A percentile compares a stretch with the other conserved stretches of the same genome.
phyloP scores from a whole-genome alignment of 192 early-diverging fungal species.

The Coemansia sp. region DNA sequence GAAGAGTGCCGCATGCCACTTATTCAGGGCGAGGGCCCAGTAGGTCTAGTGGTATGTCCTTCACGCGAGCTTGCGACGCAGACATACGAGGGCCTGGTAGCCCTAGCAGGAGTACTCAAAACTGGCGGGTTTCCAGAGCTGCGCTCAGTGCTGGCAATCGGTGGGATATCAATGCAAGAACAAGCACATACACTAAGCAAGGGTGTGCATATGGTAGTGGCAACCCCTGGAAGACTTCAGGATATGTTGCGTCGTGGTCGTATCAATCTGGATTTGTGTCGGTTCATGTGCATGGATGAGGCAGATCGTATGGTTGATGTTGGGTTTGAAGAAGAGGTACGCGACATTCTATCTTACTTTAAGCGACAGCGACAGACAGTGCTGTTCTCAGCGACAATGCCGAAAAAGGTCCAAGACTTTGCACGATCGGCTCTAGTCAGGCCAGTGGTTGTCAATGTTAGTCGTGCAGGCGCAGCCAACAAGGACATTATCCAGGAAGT shows the following conservation, averaged over 20 bases:
- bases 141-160: conserved; percentile 84
- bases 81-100: conserved; percentile 82
- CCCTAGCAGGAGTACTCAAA: conserved; percentile 60
- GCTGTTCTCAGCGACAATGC: conserved; percentile 96
- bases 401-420: conserved; percentile 98
- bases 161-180: conserved; percentile 91
- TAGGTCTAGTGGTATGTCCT: conserved; percentile 93
- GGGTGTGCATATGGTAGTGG: conserved; percentile 93
- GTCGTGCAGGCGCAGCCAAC: conserved; percentile 93
- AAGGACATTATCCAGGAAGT: conserved; percentile 98
- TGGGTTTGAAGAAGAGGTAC: conserved; percentile 97
- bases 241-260: conserved; percentile 88
- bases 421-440: conserved; percentile 83
- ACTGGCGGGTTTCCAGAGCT: conserved; percentile 70
- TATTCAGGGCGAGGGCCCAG: conserved; percentile 82
- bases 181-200: conserved; percentile 69
- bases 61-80: conserved; percentile 95
- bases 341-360: conserved; percentile 94
- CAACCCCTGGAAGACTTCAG: conserved; percentile 92
- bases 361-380: conserved; percentile 94
- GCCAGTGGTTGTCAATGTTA: conserved; percentile 95
- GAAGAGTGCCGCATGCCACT: conserved; percentile 84
- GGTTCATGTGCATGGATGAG: conserved; percentile 93
- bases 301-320: conserved; percentile 99
- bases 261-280: conserved; percentile 86